Conservation (phyloP, 2,329 filamentous ascomycete genomes). For the Arthroderma sp. region DNA sequence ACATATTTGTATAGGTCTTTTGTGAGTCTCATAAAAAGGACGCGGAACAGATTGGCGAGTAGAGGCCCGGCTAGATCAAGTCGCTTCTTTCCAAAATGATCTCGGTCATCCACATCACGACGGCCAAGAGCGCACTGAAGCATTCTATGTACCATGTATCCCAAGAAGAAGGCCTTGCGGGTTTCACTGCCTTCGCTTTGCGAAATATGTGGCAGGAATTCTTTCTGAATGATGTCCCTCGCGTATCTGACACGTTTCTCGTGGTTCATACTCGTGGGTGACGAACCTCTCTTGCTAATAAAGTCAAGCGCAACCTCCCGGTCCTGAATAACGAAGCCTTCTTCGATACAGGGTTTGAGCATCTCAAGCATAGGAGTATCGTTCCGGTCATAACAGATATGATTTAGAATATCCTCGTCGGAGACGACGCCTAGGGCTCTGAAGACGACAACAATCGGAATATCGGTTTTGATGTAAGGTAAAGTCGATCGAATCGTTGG, state of each 20-base stretch:
- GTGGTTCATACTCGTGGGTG: constrained; percentile 55
- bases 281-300: constrained; percentile 80
- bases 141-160: constrained; percentile 96
- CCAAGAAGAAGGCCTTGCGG: constrained; percentile 91
- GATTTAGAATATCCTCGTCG: constrained; percentile 94
- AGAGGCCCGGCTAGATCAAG: constrained; percentile 88
- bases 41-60: constrained; percentile 90
- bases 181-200: constrained; percentile 91
- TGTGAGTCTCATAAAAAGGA: constrained; percentile 79
- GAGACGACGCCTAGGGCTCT: constrained; percentile 90
- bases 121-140: constrained; percentile 86
- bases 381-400: constrained; percentile 90
- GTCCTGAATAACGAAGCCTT: constrained; percentile 92
- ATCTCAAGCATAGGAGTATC: constrained; percentile 97
- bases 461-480: constrained; percentile 85
- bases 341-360: constrained; percentile 91
- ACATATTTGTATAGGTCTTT: constrained; percentile 84
- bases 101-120: constrained; percentile 88
- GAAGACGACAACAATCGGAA: constrained; percentile 92
- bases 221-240: constrained; percentile 90
- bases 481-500: constrained; percentile 82
- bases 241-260: constrained; percentile 88
- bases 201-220: constrained; percentile 90
- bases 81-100: constrained; percentile 98
- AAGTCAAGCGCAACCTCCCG: constrained; percentile 87